Conservation (phyloP, 2,329 filamentous ascomycete species). For the Apiospora saccharicola region DNA sequence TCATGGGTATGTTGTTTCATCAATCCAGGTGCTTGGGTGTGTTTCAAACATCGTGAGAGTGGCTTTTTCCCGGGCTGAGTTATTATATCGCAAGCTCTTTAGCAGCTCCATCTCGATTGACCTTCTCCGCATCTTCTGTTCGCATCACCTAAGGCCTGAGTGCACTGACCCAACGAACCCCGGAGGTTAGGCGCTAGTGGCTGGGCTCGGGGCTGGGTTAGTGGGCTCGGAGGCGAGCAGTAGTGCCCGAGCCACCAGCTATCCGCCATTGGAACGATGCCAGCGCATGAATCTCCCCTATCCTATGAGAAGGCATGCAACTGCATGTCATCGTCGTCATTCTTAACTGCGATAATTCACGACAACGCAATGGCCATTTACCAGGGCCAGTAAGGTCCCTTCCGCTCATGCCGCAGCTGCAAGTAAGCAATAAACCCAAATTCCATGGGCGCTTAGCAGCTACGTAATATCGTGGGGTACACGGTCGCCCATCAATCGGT, state of each 20-base stretch:
- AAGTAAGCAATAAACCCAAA: not conserved
- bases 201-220: not conserved
- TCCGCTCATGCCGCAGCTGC: not conserved
- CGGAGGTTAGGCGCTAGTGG: not conserved
- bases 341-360: not conserved
- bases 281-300: not conserved
- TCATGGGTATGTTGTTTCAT: not conserved
- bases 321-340: conserved; percentile 19
- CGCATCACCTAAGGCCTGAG: not conserved
- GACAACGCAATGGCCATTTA: not conserved
- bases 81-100: not conserved
- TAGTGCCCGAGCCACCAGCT: not conserved
- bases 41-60: not conserved
- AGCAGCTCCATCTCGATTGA: not conserved
- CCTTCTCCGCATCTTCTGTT: not conserved
- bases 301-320: conserved; percentile 6
- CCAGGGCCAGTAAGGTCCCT: not conserved
- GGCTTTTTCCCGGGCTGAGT: not conserved
- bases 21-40: not conserved
- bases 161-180: no score
- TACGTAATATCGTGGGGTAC: not conserved
- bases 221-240: not conserved
- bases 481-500: not conserved
- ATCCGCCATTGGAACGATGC: not conserved
- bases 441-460: not conserved